Evolutionary conservation across 2,329 filamentous ascomycete genomes (phyloP).

Genomic region (Amylocarpus encephaloides): DNA sequence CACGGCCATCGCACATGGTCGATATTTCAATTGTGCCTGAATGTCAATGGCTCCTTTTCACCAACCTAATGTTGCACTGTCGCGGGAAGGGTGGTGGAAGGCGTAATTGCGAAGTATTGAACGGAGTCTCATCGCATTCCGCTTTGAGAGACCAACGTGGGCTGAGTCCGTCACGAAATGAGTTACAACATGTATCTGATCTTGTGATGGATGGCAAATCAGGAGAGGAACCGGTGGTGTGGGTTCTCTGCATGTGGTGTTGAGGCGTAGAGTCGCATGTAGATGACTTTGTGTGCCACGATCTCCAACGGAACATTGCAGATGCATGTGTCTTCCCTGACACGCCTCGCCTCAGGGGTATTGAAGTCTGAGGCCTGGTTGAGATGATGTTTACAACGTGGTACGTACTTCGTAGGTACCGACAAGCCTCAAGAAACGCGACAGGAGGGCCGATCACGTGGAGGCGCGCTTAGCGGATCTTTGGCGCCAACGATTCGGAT

Average conservation of each 20-base stretch:
- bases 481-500: too few relatives aligned
- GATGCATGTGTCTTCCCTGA: not conserved
- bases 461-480: not conserved
- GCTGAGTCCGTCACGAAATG: not conserved
- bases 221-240: conserved; percentile 6
- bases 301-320: not conserved
- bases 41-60: conserved; percentile 2
- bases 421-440: not conserved
- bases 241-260: conserved; percentile 1
- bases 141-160: not conserved
- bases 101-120: not conserved
- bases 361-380: not conserved
- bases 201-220: not conserved
- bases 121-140: not conserved
- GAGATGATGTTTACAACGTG: not conserved
- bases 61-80: conserved; percentile 1
- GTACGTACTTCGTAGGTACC: too few relatives aligned
- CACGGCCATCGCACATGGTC: conserved; percentile 1
- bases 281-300: not conserved
- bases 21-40: conserved; percentile 5
- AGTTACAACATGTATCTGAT: conserved; percentile 1
- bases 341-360: not conserved
- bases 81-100: not conserved
- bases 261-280: not conserved
- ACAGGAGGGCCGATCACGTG: conserved; percentile 1